A percentile compares a stretch with the other conserved stretches of the same genome.
Conservation (phyloP, 1,284 basidiomycete genomes). For the Marasmius oreades region DNA sequence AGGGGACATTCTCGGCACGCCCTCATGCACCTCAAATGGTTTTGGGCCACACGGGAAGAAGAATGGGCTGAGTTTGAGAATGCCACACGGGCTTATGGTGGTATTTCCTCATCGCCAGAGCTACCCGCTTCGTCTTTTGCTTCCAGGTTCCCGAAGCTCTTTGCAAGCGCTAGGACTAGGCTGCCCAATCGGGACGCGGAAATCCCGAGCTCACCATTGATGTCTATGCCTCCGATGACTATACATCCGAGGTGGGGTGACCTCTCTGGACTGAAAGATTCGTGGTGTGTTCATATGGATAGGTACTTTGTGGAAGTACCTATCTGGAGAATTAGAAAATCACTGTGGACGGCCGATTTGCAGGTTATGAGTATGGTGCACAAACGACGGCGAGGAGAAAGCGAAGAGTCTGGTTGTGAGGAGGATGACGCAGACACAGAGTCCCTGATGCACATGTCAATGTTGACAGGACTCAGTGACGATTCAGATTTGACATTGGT, state of each 20-base stretch:
- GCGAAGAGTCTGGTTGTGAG: slow-evolving; percentile 23
- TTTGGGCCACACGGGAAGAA: slow-evolving; percentile 53
- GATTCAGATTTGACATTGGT: slow-evolving; percentile 46
- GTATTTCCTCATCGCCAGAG: slow-evolving; percentile 25
- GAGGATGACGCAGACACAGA: slow-evolving; percentile 16
- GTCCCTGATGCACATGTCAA: slow-evolving; percentile 26
- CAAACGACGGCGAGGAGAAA: slow-evolving; percentile 13
- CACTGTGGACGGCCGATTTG: slow-evolving; percentile 57
- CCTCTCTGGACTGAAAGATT: slow-evolving; percentile 51
- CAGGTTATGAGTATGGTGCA: slow-evolving; percentile 26
- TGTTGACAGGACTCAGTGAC: slow-evolving; percentile 34
- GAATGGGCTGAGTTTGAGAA: slow-evolving; percentile 42
- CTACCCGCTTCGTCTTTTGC: neutral
- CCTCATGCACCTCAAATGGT: slow-evolving; percentile 51
- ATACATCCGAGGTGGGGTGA: slow-evolving; percentile 68
- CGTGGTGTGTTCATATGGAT: slow-evolving; percentile 51
- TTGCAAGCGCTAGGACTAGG: slow-evolving; percentile 6
- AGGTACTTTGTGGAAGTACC: slow-evolving; percentile 53
- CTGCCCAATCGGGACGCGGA: slow-evolving; percentile 14
- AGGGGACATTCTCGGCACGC: slow-evolving; percentile 59
- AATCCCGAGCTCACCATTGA: slow-evolving; percentile 18
- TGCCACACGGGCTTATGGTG: slow-evolving; percentile 29
- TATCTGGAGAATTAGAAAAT: slow-evolving; percentile 63
- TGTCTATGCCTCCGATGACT: slow-evolving; percentile 30
- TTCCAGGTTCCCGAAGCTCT: slow-evolving; percentile 6